A percentile compares a stretch with the other conserved stretches of the same genome.
Conservation (phyloP, 129 eudicot species). For the Lactuca saligna region DNA sequence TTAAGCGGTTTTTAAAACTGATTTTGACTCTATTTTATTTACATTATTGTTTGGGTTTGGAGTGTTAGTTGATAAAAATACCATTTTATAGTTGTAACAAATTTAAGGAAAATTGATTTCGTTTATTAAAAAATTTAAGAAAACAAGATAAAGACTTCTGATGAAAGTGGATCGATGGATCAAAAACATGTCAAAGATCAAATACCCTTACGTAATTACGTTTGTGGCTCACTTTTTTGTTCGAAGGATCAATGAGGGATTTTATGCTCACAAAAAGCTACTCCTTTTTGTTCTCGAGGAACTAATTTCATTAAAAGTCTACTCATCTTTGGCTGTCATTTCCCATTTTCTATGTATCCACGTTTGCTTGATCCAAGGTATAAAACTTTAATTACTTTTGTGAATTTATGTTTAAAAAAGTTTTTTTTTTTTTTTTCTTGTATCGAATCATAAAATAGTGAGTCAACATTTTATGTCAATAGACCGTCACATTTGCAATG, state of each 20-base stretch:
- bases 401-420: neutral
- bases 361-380: conserved; percentile 34
- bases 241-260: conserved; percentile 42
- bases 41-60: no score
- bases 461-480: no score
- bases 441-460: no score
- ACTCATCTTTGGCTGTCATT: conserved; percentile 32
- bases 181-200: neutral
- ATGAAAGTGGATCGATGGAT: conserved; percentile 6
- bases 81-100: no score
- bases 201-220: conserved; percentile 10
- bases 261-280: conserved; percentile 45
- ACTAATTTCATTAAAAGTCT: conserved; percentile 37
- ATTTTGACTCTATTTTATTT: no score
- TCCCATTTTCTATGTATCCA: conserved; percentile 17
- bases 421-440: neutral
- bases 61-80: no score
- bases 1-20: no score
- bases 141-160: conserved; percentile 12
- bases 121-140: neutral
- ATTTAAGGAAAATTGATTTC: neutral
- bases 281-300: conserved; percentile 30
- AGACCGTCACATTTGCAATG: no score
- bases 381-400: neutral
- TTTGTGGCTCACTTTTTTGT: conserved; percentile 32